Evolutionary conservation across 2,329 filamentous ascomycete species (phyloP).

Genomic region (Paecilomyces formosus): DNA sequence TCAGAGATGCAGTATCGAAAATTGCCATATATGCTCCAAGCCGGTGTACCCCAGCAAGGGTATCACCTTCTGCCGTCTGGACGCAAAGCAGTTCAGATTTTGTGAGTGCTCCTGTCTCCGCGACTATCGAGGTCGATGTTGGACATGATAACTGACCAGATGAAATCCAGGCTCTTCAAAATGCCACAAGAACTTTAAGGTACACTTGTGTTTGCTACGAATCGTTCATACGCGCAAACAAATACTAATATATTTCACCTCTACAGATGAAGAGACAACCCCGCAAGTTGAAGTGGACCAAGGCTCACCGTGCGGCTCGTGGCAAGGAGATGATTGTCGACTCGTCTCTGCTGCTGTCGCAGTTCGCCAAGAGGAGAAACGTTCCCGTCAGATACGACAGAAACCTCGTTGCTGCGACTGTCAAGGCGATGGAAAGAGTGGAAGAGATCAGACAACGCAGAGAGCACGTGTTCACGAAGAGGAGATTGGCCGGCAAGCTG

Average conservation of each 20-base stretch:
- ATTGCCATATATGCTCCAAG: constrained; percentile 64
- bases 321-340: constrained; percentile 91
- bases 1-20: constrained; percentile 40
- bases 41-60: constrained; percentile 59
- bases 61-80: constrained; percentile 62
- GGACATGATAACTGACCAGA: neutral
- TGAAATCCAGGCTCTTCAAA: constrained; percentile 42
- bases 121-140: neutral
- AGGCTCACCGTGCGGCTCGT: constrained; percentile 76
- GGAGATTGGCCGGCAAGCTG: constrained; percentile 78
- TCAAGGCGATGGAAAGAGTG: constrained; percentile 87
- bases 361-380: constrained; percentile 89
- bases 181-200: constrained; percentile 72
- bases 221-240: neutral
- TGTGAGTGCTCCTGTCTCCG: constrained; percentile 29
- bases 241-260: neutral
- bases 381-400: constrained; percentile 93
- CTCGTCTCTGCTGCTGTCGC: constrained; percentile 62
- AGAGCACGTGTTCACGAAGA: constrained; percentile 90
- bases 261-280: constrained; percentile 85
- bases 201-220: neutral
- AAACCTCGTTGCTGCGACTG: constrained; percentile 76
- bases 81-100: constrained; percentile 59
- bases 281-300: constrained; percentile 94
- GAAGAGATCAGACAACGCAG: constrained; percentile 74